Percentiles rank a stretch among this genome's conserved stretches.
These are phyloP conservation scores for Petasospora rhodanensis DNA, from an alignment of 1,139 yeast genomes.

Conservation along the genomic window DNA sequence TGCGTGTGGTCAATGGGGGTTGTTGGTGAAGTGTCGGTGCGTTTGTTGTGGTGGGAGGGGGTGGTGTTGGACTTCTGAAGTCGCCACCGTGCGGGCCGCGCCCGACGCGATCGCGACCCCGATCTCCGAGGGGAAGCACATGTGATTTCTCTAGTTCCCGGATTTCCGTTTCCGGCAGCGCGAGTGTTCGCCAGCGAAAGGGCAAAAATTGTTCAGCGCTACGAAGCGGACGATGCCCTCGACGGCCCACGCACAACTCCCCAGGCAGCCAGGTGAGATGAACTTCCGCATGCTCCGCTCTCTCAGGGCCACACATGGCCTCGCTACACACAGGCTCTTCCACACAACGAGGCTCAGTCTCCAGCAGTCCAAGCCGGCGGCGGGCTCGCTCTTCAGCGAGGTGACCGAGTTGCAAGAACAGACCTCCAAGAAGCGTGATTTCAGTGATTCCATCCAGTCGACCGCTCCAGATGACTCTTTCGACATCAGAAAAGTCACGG, in stretches of 20 bases:
- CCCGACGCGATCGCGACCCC: no score
- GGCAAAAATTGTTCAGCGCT: no score
- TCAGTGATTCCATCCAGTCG: constrained; percentile 23
- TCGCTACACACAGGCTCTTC: constrained; percentile 4
- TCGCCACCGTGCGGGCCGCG: no score
- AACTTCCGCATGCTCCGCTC: constrained; percentile 5
- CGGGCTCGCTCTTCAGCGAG: constrained; percentile 23
- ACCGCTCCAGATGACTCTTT: constrained; percentile 13
- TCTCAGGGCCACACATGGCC: constrained; percentile 1
- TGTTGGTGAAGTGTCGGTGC: background rate
- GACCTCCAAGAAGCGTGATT: constrained; percentile 18
- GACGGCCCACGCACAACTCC: no score
- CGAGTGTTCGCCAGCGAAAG: no score
- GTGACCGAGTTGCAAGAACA: constrained; percentile 21
- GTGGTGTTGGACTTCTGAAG: no score
- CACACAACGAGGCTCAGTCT: constrained; percentile 4
- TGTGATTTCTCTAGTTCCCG: no score
- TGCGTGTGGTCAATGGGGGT: background rate
- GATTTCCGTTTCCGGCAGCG: no score
- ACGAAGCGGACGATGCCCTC: no score
- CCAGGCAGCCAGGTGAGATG: no score
- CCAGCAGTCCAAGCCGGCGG: constrained; percentile 6
- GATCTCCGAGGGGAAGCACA: no score
- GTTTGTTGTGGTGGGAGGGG: background rate
- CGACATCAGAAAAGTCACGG: constrained; percentile 23